Conservation (phyloP, 805 yeast species). For the Schwanniomyces vanrijiae region DNA sequence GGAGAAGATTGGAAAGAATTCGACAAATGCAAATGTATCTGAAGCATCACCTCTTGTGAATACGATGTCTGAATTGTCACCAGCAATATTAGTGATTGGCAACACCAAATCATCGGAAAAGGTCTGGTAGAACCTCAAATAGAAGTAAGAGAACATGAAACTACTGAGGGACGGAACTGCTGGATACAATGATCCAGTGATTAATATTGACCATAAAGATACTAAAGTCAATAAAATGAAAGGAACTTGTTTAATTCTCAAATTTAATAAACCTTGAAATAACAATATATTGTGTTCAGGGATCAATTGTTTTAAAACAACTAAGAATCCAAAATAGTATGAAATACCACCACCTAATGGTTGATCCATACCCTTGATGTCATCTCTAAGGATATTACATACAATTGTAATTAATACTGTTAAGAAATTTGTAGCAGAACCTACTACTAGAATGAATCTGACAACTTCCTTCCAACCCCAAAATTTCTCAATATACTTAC, state of each 20-base stretch:
- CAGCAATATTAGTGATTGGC: conserved; percentile 40
- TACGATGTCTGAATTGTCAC: conserved; percentile 20
- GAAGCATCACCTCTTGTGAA: conserved; percentile 79
- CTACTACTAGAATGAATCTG: conserved; percentile 50
- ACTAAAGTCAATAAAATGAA: conserved; percentile 40
- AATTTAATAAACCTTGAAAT: conserved; percentile 43
- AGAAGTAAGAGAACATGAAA: conserved; percentile 71
- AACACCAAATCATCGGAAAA: conserved; percentile 55
- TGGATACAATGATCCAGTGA: conserved; percentile 44
- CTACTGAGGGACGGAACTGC: conserved; percentile 55
- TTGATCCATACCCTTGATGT: conserved; percentile 34
- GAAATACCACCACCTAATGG: conserved; percentile 56
- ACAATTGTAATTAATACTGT: conserved; percentile 46
- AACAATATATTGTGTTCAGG: conserved; percentile 57
- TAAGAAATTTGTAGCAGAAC: conserved; percentile 54
- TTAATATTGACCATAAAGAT: conserved; percentile 30
- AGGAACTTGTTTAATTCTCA: conserved; percentile 65
- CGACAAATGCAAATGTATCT: conserved; percentile 79
- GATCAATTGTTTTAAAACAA: conserved; percentile 56
- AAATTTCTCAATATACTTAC: conserved; percentile 49
- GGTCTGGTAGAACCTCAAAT: conserved; percentile 74
- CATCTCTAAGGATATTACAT: conserved; percentile 33
- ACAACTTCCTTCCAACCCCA: conserved; percentile 54
- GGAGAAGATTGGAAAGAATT: conserved; percentile 73
- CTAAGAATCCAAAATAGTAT: conserved; percentile 53